phyloP scores from a whole-genome alignment of 495 filamentous ascomycete genomes.

The Xylaria nigripes region DNA sequence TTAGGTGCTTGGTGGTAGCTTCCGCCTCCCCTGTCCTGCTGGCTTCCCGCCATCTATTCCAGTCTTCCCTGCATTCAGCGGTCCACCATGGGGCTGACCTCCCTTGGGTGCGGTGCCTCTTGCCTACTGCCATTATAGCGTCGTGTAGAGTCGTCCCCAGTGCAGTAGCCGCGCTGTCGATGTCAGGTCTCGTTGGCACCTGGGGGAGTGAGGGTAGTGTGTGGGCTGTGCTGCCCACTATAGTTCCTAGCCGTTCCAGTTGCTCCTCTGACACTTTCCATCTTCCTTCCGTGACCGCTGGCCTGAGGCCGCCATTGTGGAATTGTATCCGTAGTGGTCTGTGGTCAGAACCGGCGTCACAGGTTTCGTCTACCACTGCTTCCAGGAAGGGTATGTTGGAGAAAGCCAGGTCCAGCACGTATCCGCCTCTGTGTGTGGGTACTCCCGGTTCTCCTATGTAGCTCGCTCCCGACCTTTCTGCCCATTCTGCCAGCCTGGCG shows the following conservation, averaged over 20 bases:
- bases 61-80: neutral
- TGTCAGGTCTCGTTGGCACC: neutral
- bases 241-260: neutral
- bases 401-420: neutral
- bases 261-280: neutral
- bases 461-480: neutral
- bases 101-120: neutral
- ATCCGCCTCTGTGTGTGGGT: neutral
- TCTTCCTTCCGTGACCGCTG: neutral
- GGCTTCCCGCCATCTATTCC: neutral
- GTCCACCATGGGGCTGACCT: neutral
- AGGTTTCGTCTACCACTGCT: neutral
- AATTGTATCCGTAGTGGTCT: neutral
- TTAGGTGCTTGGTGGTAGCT: neutral
- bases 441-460: neutral
- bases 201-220: neutral
- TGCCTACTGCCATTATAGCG: neutral
- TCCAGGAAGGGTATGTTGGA: neutral
- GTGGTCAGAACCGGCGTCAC: neutral
- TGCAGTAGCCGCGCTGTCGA: neutral
- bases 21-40: neutral
- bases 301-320: neutral
- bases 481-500: neutral
- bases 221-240: neutral
- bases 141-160: neutral